These are phyloP conservation scores for Mortierella sp. DNA, from an alignment of 371 early-diverging fungal species.

Conservation along the genomic window DNA sequence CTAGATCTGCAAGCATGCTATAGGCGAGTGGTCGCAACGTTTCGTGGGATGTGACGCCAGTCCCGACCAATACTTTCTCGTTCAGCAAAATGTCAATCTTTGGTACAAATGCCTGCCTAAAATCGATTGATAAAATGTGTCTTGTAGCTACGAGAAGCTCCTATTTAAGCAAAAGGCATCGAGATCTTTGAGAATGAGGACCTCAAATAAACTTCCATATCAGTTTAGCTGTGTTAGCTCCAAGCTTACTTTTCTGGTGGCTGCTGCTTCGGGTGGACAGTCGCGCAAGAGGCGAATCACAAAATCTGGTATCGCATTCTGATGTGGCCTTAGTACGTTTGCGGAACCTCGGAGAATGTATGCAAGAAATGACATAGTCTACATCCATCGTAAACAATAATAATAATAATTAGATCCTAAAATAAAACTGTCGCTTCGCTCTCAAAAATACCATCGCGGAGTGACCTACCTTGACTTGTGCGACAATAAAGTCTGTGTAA, in stretches of 20 bases:
- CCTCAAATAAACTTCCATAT: neutral
- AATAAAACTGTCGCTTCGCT: neutral
- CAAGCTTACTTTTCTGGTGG: conserved; percentile 83
- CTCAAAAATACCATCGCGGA: neutral
- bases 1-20: conserved; percentile 95
- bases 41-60: conserved; percentile 93
- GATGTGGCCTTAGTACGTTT: conserved; percentile 75
- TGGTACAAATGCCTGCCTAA: conserved; percentile 87
- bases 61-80: conserved; percentile 92
- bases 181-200: neutral
- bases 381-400: neutral
- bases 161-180: conserved; percentile 43
- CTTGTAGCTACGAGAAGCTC: conserved; percentile 96
- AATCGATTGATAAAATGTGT: conserved; percentile 94
- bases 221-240: neutral
- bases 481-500: conserved; percentile 87
- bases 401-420: neutral
- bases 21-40: conserved; percentile 93
- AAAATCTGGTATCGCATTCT: conserved; percentile 88
- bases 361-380: conserved; percentile 97
- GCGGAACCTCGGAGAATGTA: conserved; percentile 91
- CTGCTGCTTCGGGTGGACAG: conserved; percentile 95
- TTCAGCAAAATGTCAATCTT: conserved; percentile 91
- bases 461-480: conserved; percentile 86
- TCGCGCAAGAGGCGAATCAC: conserved; percentile 89